Base-by-base conservation (phyloP, 495 filamentous ascomycete genomes). In the Pseudevernia furfuracea region DNA sequence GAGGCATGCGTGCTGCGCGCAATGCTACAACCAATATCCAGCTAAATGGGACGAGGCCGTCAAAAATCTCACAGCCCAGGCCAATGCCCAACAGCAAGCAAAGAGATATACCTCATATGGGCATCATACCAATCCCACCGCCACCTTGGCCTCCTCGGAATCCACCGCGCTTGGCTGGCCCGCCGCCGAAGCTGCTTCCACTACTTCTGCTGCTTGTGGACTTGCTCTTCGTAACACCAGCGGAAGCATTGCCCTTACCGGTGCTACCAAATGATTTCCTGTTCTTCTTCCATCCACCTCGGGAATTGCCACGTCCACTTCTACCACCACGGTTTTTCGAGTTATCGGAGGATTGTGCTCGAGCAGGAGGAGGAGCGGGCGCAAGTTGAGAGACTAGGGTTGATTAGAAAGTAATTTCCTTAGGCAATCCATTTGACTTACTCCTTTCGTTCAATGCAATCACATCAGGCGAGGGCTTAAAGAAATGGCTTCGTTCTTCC, bases 81-180 rank as follows among this genome's bases (percentile, higher is more conserved):
- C 15, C 28, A 21, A 63, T 59, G 41, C 34, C 63, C 23, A 36
- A 46, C 19, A 61, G 44, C 34, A 10, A 41, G 19, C 52, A 61
- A 43, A n/a, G 28, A 58, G 28, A 48, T 21, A 32, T 34, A 68
- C 48, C 59, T 75, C 61, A 79, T 58, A 70, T 71, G 0, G 77
- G 77, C 77, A 80, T 80, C 62, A 73, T 72, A 28, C 67, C 68
- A 43, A 80, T 76, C 23, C 75, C 72, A 58, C 59, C 70, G 58
- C 61, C 66, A 32, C 66, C 65, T n/a, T 34, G 38, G 25, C 64
- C 63, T 57, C 46, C 59, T 44, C 38, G 66, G 11, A 28, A 48
- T 17, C 56, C 53, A 34, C 53, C 59, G 15, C 21, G 37, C 48
- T 52, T 67, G 25, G 66, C 43, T 41, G 60, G 56, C 9, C 55